Base-by-base conservation (phyloP, 83 land plant genomes). In the Picea abies region DNA sequence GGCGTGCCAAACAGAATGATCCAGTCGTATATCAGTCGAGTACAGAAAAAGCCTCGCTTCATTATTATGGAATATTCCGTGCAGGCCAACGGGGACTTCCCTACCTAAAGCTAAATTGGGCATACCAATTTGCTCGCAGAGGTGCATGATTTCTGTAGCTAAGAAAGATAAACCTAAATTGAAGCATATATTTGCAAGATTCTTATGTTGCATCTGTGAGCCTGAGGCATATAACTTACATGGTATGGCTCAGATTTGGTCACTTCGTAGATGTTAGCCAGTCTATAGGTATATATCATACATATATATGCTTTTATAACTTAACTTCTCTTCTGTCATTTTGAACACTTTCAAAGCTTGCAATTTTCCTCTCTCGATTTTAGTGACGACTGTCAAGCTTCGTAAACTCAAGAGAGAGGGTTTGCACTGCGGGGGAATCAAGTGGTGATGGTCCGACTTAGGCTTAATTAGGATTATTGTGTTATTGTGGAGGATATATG, bases 391-490 rank as follows among this genome's bases (percentile, higher is more conserved):
- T 6, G 2, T 69, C 19, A 26, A 1, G 75, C 39, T 70, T 16
- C n/a, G 4, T 70, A 37, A 41, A 37, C 20, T 70, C 75, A 41
- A 70, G 75, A 37, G 75, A 70, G 75, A 0, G 16, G 37, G 47
- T 26, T 70, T 70, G 75, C 75, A 70, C 47, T 70, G 22, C 22
- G 47, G 73, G 60, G 75, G 75, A 70, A 70, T 70, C 47, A 70
- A 70, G 75, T 70, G 75, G 44, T 32, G 44, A 37, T 70, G 75
- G 75, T 70, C 75, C 47, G 75, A 70, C 8, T 70, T 70, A 37
- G 9, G 20, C n/a, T 70, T 70, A 70, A 41, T 2, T 52, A 56
- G 47, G 20, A 4, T 17, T 35, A 17, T 37, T 25, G 5, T 37
- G 20, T 35, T 70, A 35, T 15, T 56, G 15, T 56, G 60, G 60